Evolutionary conservation across 768 basidiomycete genomes (phyloP).

Genomic region (Rhizopogon salebrosus): DNA sequence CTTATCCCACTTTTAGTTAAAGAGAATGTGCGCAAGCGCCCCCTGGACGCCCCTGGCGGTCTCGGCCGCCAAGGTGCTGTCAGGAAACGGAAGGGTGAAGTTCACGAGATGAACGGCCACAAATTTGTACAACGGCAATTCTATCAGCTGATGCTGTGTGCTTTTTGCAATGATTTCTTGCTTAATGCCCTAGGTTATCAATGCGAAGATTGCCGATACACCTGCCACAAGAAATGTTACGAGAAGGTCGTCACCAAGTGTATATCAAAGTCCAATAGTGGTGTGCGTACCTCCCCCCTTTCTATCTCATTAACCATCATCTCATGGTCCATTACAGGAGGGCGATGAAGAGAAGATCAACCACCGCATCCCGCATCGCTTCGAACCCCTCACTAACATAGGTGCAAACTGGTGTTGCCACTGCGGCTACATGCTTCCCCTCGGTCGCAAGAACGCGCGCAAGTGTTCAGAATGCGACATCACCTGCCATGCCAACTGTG

Average conservation of each 20-base stretch:
- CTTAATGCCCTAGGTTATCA: slow-evolving; percentile 98
- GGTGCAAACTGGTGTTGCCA: slow-evolving; percentile 99
- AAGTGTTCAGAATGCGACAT: slow-evolving; percentile 95
- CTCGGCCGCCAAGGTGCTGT: slow-evolving; percentile 97
- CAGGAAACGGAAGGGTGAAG: slow-evolving; percentile 95
- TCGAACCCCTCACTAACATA: slow-evolving; percentile 94
- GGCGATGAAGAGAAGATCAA: slow-evolving; percentile 98
- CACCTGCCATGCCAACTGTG: slow-evolving; percentile 96
- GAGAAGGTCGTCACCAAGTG: slow-evolving; percentile 99
- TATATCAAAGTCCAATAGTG: slow-evolving; percentile 93
- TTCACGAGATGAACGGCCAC: slow-evolving; percentile 99
- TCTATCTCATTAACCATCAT: background rate
- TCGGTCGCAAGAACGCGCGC: slow-evolving; percentile 94
- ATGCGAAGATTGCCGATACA: slow-evolving; percentile 98
- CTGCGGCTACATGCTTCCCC: slow-evolving; percentile 95
- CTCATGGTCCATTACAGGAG: slow-evolving; percentile 46
- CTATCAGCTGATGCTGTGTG: slow-evolving; percentile 97
- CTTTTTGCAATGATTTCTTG: slow-evolving; percentile 95
- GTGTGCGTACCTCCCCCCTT: slow-evolving; percentile 48
- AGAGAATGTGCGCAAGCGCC: slow-evolving; percentile 94
- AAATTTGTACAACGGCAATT: slow-evolving; percentile 97
- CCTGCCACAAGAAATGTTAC: slow-evolving; percentile 98
- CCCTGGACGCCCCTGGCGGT: slow-evolving; percentile 86
- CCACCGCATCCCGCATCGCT: slow-evolving; percentile 97
- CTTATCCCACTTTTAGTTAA: slow-evolving; percentile 59